Base-by-base conservation (phyloP, 2,329 filamentous ascomycete species). In the Purpureocillium takamizusanense region DNA sequence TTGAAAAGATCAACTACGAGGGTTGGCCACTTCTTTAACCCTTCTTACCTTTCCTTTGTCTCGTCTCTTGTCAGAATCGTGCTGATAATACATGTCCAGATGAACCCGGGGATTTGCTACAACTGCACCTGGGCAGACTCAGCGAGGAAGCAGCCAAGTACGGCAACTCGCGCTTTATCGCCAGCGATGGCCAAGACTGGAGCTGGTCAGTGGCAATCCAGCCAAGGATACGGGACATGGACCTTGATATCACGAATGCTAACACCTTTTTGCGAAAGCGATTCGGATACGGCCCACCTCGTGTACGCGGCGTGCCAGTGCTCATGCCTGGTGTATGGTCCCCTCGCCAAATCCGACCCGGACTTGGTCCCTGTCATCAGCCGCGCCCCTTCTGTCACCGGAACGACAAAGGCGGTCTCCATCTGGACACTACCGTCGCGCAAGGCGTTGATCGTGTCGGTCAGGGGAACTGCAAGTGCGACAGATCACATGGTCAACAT, bases 401-500 rank as follows among this genome's bases (percentile, higher is more conserved):
- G 48, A 0, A 48, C 39, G 13, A 39, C 42, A 6, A 51, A 51
- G 30, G 47, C 49, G 4, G 39, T 44, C 2, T 51, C 49, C 1
- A 45, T 50, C 21, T 52, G 49, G 47, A 49, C 46, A 17, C 33
- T 36, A 2, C 38, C 39, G 3, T 30, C 42, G 7, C 36, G 31
- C 4, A 43, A 44, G 2, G 40, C 43, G 1, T 16, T 52, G 1
- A 42, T 50, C 30, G 44, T 51, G 4, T 44, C 49, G 6, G 38
- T 52, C 9, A 36, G 49, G 15, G 50, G 50, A 0, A 50, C 50
- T 2, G 45, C 47, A 0, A 43, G 42, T 25, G 37, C 39, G 18
- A 34, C 45, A 2, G 50, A 52, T 17, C 49, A 51, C 28, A 46
- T 51, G 36, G 50, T 51, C 3, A 52, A 52, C 27, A 37, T 51